Percentiles rank a stretch among this genome's conserved stretches.
phyloP scores from a whole-genome alignment of 2,329 filamentous ascomycete species.

The Zopfia rhizophila region DNA sequence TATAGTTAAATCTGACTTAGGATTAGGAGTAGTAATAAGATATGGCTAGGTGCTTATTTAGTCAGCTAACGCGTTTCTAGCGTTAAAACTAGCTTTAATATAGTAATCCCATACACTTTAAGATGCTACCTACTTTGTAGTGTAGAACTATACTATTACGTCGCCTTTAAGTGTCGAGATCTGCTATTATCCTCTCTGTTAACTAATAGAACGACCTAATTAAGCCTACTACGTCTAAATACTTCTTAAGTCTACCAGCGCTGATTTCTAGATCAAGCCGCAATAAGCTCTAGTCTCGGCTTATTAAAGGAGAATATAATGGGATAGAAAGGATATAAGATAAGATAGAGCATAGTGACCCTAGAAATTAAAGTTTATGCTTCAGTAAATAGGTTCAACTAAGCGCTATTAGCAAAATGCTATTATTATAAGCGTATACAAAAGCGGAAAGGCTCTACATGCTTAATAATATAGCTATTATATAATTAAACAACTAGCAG shows the following conservation, averaged over 20 bases:
- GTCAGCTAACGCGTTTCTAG: too few species aligned
- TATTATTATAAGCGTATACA: constrained; percentile 1
- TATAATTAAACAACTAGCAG: too few species aligned
- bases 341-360: not conserved
- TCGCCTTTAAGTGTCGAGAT: too few species aligned
- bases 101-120: not conserved
- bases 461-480: too few species aligned
- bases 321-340: not conserved
- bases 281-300: constrained; percentile 6
- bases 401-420: constrained; percentile 2
- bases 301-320: too few species aligned
- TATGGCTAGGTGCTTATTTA: constrained; percentile 16
- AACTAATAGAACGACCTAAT: too few species aligned
- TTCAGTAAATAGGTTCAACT: constrained; percentile 3
- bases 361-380: constrained; percentile 6
- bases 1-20: constrained; percentile 6
- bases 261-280: constrained; percentile 9
- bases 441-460: too few species aligned
- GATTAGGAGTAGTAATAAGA: constrained; percentile 3
- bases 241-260: constrained; percentile 14
- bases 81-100: too few species aligned
- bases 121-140: not conserved
- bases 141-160: too few species aligned
- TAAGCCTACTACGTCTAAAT: too few species aligned
- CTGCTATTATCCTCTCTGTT: too few species aligned